Base-by-base conservation (phyloP, 495 filamentous ascomycete genomes). In the Paragyromitra xinjiangensis region DNA sequence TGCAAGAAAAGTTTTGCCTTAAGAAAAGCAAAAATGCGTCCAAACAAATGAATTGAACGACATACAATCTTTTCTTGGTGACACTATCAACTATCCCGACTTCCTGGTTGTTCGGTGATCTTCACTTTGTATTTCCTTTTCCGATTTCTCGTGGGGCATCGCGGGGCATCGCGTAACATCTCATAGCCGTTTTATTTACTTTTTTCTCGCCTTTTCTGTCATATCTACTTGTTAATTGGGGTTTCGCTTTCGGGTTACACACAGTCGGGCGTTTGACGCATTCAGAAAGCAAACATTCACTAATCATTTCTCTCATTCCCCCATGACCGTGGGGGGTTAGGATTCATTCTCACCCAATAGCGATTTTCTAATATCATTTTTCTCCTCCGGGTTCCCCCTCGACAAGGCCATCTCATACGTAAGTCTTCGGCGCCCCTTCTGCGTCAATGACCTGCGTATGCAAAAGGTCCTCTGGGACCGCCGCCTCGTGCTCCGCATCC, bases 391-490 rank as follows among this genome's bases (percentile, higher is more conserved):
- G 0, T 99, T 99, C 77, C 95, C 95, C 0, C 85, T 99, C 42
- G 94, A 99, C 59, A 99, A 98, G 83, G 96, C 95, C 5, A 96
- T 98, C 80, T 92, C 93, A 14, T 99, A 99, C 83, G 92, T 92
- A 55, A 91, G 91, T 74, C 88, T 97, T 9, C 90, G 95, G 50
- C 97, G 95, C 82, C 96, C 95, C 11, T 97, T 97, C 73, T 97
- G 94, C 82, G 93, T 99, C 82, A 99, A 99, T 84, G 95, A 99
- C 80, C 84, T 99, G 64, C 93, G 93, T 2, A 98, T 99, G 95
- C 95, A 99, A 84, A 96, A 95, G 85, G 90, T 99, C 19, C 85
- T 99, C 22, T 99, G 95, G 95, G 95, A 99, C 84, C 90, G 95
- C 37, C 90, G 95, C 53, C 86, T 98, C 19, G 98, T 95, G 73